Evolutionary conservation across 2,329 filamentous ascomycete species (phyloP), one percentile per base, ranked within the genome.

Genomic region (Microdochium bolleyi): DNA sequence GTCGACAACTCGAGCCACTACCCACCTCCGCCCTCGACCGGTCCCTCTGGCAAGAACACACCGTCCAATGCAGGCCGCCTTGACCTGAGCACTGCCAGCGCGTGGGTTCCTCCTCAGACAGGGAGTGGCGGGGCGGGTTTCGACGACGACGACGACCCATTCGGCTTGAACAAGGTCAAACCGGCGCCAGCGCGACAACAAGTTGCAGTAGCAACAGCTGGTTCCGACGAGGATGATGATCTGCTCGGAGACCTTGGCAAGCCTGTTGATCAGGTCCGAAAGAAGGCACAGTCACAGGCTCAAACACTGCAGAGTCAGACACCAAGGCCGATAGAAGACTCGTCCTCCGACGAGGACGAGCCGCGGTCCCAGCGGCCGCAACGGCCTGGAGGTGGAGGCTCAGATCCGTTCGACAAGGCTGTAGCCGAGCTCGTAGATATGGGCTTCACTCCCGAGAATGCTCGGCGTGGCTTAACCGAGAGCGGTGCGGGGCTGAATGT

Each of bases 381-480:
- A 55, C 13, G 58, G 61, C 5, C 62, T 24, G 54, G 54, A 48
- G 52, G 51, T 46, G 55, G 24, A 13, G 54, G 58, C 32, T 59
- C 81, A 34, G 85, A 90, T 60, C 83, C 82, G 1, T 84, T 87
- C 54, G 90, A 96, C 63, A 83, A 81, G 59, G 89, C 91, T 10
- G 82, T 97, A 24, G 89, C 89, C 10, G 90, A 97, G 66, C 73
- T 99, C 24, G 84, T 96, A 2, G 92, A 96, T 59, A 97, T 97
- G 82, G 94, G 94, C 0, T 99, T 99, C 61, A 84, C 89, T 0
- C 79, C 84, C 0, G 89, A 95, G 54, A 90, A 91, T 62, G 87
- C 94, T n/a, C 80, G 81, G 52, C 78, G 86, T 56, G 94, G 91
- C 4, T 71, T 99, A 41, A 83, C 84, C 11, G 87, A 90, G 62